phyloP scores from a whole-genome alignment of 192 early-diverging fungal genomes.

The Coemansia biformis region DNA sequence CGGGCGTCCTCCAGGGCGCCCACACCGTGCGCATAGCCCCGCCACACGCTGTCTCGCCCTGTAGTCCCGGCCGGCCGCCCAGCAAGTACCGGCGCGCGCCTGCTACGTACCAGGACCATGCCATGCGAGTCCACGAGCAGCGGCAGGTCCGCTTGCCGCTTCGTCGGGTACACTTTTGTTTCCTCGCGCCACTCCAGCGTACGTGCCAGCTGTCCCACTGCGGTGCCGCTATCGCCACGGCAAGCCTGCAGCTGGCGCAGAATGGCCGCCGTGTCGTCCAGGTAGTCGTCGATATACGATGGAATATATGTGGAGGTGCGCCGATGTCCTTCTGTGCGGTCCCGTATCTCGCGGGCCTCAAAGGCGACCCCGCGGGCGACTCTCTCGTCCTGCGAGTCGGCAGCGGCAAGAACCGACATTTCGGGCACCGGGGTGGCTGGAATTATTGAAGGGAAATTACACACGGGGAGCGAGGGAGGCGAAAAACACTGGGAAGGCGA shows the following conservation, averaged over 20 bases:
- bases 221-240: conserved; percentile 7
- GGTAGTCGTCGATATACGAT: conserved; percentile 28
- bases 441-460: no score
- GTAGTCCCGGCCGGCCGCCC: no score
- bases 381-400: conserved; percentile 1
- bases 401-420: no score
- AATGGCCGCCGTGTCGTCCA: conserved; percentile 22
- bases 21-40: conserved; percentile 16
- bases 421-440: no score
- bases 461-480: no score
- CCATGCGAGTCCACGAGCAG: conserved; percentile 20
- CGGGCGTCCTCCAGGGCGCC: conserved; percentile 39
- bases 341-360: conserved; percentile 7
- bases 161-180: conserved; percentile 35
- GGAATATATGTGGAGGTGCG: conserved; percentile 24
- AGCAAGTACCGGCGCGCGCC: conserved; percentile 16
- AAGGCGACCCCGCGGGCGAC: conserved; percentile 4
- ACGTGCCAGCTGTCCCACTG: conserved; percentile 6
- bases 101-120: conserved; percentile 21
- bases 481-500: no score
- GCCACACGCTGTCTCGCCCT: no score
- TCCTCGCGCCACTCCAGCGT: conserved; percentile 35
- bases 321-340: not conserved
- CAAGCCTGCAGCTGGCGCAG: conserved; percentile 18
- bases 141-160: not conserved